These are phyloP conservation scores for Annulohypoxylon bovei DNA, from an alignment of 495 filamentous ascomycete species.

Conservation along the genomic window DNA sequence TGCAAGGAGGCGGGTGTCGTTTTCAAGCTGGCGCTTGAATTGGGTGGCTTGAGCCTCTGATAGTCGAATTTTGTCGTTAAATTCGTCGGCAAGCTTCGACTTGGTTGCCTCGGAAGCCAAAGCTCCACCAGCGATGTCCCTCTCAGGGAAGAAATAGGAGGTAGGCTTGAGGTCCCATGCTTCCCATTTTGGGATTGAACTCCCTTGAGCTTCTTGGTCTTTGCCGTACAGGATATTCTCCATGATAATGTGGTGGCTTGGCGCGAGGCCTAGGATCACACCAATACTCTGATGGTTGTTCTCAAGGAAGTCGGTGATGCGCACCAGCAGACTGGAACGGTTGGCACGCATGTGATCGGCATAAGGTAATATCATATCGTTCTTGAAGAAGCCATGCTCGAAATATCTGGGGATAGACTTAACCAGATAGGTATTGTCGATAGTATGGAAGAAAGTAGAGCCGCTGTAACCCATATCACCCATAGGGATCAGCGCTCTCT, in stretches of 20 bases:
- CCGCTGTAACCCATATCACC: slow-evolving; percentile 70
- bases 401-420: slow-evolving; percentile 74
- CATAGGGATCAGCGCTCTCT: slow-evolving; percentile 52
- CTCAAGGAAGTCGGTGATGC: slow-evolving; percentile 73
- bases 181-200: slow-evolving; percentile 64
- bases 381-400: slow-evolving; percentile 73
- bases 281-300: slow-evolving; percentile 64
- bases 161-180: slow-evolving; percentile 76
- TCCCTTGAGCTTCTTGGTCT: slow-evolving; percentile 50
- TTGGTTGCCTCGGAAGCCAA: slow-evolving; percentile 68
- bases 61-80: slow-evolving; percentile 70
- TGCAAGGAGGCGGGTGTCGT: slow-evolving; percentile 68
- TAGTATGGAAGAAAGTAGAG: slow-evolving; percentile 75
- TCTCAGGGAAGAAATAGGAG: slow-evolving; percentile 76
- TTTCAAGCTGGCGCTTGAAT: slow-evolving; percentile 60
- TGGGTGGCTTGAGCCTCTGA: slow-evolving; percentile 58
- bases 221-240: slow-evolving; percentile 73
- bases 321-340: slow-evolving; percentile 67
- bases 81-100: slow-evolving; percentile 67
- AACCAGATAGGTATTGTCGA: slow-evolving; percentile 68
- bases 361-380: slow-evolving; percentile 69
- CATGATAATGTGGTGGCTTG: slow-evolving; percentile 77
- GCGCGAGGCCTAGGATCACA: slow-evolving; percentile 61
- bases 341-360: slow-evolving; percentile 66
- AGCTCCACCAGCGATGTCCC: slow-evolving; percentile 68